Conservation (phyloP, 2,329 filamentous ascomycete genomes). For the Neonectria coccinea region DNA sequence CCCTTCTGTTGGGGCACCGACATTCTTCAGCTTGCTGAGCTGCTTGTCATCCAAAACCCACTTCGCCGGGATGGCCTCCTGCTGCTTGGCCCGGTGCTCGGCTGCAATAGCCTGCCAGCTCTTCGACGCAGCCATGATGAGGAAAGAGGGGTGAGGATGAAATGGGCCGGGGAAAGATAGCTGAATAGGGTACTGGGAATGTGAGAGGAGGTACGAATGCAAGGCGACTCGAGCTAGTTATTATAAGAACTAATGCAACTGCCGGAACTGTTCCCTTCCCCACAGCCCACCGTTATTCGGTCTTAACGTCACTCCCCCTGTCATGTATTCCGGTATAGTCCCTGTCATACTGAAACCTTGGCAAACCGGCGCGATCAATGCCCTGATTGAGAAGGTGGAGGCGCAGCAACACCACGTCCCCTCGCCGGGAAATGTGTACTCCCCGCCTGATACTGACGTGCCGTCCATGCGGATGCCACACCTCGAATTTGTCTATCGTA, state of each 20-base stretch:
- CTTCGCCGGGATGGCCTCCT: constrained; percentile 25
- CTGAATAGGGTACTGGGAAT: not conserved
- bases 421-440: constrained; percentile 35
- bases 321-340: not conserved
- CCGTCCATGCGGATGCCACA: constrained; percentile 37
- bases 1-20: constrained; percentile 10
- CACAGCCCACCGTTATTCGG: not conserved
- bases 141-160: too few relatives aligned
- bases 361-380: constrained; percentile 17
- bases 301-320: not conserved
- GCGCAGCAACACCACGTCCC: constrained; percentile 24
- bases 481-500: constrained; percentile 38
- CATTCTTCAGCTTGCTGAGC: constrained; percentile 17
- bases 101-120: constrained; percentile 38
- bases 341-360: not conserved
- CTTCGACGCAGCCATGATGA: constrained; percentile 33
- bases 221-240: constrained; percentile 6
- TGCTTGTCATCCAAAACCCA: constrained; percentile 30
- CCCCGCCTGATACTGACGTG: constrained; percentile 12
- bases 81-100: constrained; percentile 35
- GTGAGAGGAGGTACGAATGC: constrained; percentile 6
- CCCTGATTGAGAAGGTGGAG: constrained; percentile 21
- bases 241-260: constrained; percentile 15
- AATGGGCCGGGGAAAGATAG: not conserved
- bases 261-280: not conserved